Percentiles rank a stretch among this genome's conserved stretches.
These are phyloP conservation scores for Hymenoscyphus albidus DNA, from an alignment of 2,329 filamentous ascomycete genomes.

Conservation along the genomic window DNA sequence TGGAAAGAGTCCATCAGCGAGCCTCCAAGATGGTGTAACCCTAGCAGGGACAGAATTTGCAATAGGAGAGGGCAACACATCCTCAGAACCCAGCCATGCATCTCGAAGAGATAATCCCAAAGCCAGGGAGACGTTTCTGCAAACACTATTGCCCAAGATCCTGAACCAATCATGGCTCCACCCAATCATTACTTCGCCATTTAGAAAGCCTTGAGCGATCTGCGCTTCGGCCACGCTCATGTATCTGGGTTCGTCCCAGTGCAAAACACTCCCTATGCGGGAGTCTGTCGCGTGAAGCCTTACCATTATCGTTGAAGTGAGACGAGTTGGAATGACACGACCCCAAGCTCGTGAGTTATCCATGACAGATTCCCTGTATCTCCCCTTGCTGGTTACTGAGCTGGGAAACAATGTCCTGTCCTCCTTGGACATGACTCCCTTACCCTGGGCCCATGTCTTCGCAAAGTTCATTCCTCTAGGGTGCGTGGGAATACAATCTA, in stretches of 20 bases:
- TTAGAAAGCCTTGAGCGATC: conserved; percentile 65
- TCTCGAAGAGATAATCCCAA: conserved; percentile 61
- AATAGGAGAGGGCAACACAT: background rate
- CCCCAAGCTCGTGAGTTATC: conserved; percentile 41
- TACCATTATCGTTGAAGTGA: conserved; percentile 65
- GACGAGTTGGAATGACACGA: conserved; percentile 47
- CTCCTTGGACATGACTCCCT: conserved; percentile 36
- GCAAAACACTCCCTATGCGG: conserved; percentile 52
- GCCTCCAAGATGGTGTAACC: too few species aligned
- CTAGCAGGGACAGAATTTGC: too few species aligned
- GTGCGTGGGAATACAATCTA: conserved; percentile 55
- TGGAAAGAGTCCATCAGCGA: too few species aligned
- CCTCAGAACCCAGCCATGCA: conserved; percentile 42
- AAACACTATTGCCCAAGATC: conserved; percentile 74
- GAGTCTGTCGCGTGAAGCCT: conserved; percentile 47
- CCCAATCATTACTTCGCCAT: conserved; percentile 68
- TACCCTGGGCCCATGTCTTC: conserved; percentile 42
- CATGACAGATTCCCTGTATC: conserved; percentile 19
- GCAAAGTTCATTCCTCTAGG: conserved; percentile 53
- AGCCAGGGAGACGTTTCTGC: conserved; percentile 62
- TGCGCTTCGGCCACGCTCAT: conserved; percentile 64
- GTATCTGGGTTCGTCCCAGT: conserved; percentile 62
- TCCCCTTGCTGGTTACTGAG: conserved; percentile 21
- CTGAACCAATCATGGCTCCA: conserved; percentile 51
- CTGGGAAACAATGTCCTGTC: conserved; percentile 42